A percentile compares a stretch with the other conserved stretches of the same genome.
phyloP scores from a whole-genome alignment of 2,329 filamentous ascomycete genomes.

The Fusarium burgessii region DNA sequence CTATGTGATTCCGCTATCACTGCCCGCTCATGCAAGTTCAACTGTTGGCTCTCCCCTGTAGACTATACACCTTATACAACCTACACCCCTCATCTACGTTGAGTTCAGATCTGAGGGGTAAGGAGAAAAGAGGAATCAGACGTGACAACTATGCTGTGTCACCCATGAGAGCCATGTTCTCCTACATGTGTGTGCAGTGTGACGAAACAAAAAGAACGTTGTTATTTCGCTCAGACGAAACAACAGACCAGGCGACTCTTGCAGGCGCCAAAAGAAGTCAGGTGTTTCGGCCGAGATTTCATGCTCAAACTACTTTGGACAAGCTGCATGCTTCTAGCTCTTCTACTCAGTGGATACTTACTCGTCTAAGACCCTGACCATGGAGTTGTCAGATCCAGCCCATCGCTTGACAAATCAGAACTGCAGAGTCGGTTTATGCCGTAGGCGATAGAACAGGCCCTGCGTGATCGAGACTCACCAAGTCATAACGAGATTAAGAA shows the following conservation, averaged over 20 bases:
- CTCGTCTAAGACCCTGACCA: constrained; percentile 10
- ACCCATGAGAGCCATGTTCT: neutral
- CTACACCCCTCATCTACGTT: neutral
- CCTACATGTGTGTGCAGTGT: neutral
- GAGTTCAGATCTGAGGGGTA: neutral
- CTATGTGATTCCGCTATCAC: neutral
- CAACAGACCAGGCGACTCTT: constrained; percentile 5
- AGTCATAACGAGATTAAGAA: neutral
- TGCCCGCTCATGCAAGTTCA: neutral
- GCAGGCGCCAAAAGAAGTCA: constrained; percentile 29
- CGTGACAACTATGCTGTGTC: neutral
- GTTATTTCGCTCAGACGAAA: neutral
- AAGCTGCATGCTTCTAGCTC: constrained; percentile 34
- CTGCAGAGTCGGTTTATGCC: constrained; percentile 9
- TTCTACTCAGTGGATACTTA: constrained; percentile 18
- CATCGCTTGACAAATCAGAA: constrained; percentile 19
- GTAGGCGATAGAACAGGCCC: neutral
- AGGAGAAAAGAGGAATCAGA: constrained; percentile 6
- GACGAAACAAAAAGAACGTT: neutral
- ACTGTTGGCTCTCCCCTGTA: neutral
- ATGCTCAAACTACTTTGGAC: constrained; percentile 34
- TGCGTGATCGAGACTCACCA: constrained; percentile 8
- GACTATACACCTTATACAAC: neutral
- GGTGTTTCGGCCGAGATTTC: constrained; percentile 43
- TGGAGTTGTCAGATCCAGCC: neutral